Base-by-base conservation (phyloP, 1,284 basidiomycete species). In the Moniliella sp. region DNA sequence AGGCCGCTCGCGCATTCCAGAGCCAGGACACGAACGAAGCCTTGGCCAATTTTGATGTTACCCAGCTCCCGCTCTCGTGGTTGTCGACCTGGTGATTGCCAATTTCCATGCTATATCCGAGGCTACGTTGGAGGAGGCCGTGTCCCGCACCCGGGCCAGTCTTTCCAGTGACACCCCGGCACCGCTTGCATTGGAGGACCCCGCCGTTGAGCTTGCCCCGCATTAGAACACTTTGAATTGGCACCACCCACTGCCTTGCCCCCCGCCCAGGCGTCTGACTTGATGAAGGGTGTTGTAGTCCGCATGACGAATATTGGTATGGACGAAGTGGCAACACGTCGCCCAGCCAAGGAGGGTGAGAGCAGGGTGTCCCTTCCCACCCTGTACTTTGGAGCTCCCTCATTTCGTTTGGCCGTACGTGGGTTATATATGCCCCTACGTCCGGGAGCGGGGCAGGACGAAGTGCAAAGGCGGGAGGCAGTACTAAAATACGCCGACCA, bases 41-140 rank as follows among this genome's bases (percentile, higher is more conserved):
- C n/a, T n/a, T n/a, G n/a, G n/a, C n/a, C n/a, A n/a, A n/a, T 4
- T 82, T 91, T 48, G 82, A 94, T 61, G 83, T 91, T 48, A 76
- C 76, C 2, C 70, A 72, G 2, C 67, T 93, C 2, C 77, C 80
- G 0, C 66, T 78, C 60, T 72, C 4, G 69, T 81, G 5, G 80
- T 93, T 15, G 77, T 82, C 15, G 84, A 94, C 36, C 69, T 82
- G 28, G 76, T 94, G 31, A 73, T 94, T 29, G 75, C 78, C 4
- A 88, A 81, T 53, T 64, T 94, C 34, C 73, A 79, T 44, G 72
- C 71, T 0, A 74, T 88, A 37, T 67, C 75, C 1, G 76, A 78
- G 37, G 63, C 71, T 8, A 65, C 69, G 3, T 62, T 97, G 8
- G 61, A 52, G 2, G 33, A 44, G 2, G 63, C 64, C 4, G 64